Evolutionary conservation across 495 filamentous ascomycete genomes (phyloP).

Genomic region (Pyronema domesticum): DNA sequence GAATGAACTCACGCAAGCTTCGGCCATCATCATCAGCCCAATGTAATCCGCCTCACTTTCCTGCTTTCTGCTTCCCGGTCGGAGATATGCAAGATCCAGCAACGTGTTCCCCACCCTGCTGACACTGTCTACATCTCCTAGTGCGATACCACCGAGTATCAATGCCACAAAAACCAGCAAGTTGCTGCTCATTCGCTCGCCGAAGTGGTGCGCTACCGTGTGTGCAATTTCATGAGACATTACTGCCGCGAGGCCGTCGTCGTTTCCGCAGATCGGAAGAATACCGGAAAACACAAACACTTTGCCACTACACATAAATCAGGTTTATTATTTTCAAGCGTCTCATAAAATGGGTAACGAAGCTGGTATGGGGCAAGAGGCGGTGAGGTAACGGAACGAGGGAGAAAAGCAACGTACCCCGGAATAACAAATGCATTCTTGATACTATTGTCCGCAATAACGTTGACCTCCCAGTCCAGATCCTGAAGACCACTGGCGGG

Average conservation of each 20-base stretch:
- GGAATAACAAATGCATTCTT: constrained; percentile 83
- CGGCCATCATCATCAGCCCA: constrained; percentile 51
- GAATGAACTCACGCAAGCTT: constrained; percentile 30
- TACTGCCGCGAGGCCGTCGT: constrained; percentile 66
- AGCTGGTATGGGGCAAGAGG: too few species aligned
- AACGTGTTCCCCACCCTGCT: constrained; percentile 39
- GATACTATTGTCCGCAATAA: constrained; percentile 46
- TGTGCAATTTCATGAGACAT: constrained; percentile 86
- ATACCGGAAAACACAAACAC: constrained; percentile 84
- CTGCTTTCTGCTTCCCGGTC: constrained; percentile 53
- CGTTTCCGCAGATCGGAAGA: constrained; percentile 47
- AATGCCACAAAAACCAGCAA: constrained; percentile 39
- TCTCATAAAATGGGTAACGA: not conserved
- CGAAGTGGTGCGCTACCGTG: constrained; percentile 62
- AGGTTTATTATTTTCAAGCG: not conserved
- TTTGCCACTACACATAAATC: constrained; percentile 42
- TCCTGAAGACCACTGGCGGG: not conserved
- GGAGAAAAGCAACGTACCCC: constrained; percentile 31
- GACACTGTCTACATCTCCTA: constrained; percentile 44
- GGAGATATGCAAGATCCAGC: constrained; percentile 40
- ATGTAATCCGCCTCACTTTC: constrained; percentile 68
- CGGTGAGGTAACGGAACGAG: not conserved
- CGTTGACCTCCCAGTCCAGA: constrained; percentile 46
- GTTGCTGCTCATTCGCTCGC: constrained; percentile 51
- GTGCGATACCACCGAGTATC: constrained; percentile 28